These are phyloP conservation scores for Penicillium sp. DNA, from an alignment of 2,329 filamentous ascomycete species.

Conservation along the genomic window DNA sequence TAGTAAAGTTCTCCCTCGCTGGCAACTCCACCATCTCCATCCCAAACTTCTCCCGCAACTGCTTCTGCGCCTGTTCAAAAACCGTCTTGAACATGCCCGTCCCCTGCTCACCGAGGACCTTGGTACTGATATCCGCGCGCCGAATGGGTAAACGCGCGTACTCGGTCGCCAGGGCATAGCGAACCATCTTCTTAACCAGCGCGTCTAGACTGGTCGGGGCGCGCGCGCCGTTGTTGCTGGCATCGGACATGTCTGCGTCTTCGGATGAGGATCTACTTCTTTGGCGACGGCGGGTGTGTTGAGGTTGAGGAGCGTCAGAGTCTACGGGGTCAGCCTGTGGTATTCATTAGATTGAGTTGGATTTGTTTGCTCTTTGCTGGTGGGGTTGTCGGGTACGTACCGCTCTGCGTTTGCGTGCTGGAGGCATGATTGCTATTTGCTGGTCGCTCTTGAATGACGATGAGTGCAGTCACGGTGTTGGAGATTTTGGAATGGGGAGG, in stretches of 20 bases:
- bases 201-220: constrained; percentile 34
- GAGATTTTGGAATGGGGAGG: not conserved
- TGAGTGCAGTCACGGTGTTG: not conserved
- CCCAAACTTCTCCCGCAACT: constrained; percentile 74
- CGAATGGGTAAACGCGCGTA: constrained; percentile 59
- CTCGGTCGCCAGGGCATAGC: constrained; percentile 61
- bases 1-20: constrained; percentile 72
- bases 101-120: constrained; percentile 69
- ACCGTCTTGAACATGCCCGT: constrained; percentile 71
- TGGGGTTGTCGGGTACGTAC: constrained; percentile 16
- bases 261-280: constrained; percentile 8
- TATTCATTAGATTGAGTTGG: not conserved
- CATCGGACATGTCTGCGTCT: constrained; percentile 4
- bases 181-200: constrained; percentile 62
- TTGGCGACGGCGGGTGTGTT: not conserved
- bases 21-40: constrained; percentile 90
- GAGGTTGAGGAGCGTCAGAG: constrained; percentile 1
- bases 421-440: constrained; percentile 22
- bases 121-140: constrained; percentile 57
- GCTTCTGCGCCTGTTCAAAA: constrained; percentile 72
- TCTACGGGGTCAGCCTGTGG: constrained; percentile 4
- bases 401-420: constrained; percentile 31
- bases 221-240: constrained; percentile 9
- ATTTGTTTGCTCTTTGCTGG: not conserved
- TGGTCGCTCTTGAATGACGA: not conserved